Conservation (phyloP, 1,284 basidiomycete genomes). For the Phellopilus nigrolimitatus region DNA sequence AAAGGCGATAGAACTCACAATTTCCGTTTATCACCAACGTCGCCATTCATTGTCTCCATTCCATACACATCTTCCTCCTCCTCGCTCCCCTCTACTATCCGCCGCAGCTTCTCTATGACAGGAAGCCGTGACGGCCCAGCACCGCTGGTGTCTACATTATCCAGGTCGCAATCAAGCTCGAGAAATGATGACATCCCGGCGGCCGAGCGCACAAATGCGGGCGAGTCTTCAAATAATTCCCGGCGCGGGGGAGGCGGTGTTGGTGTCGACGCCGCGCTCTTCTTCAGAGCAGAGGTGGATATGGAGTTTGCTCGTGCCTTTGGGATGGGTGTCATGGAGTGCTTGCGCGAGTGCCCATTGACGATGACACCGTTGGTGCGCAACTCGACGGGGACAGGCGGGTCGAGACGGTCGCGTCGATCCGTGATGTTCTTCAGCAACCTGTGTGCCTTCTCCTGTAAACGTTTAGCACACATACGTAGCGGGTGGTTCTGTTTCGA, state of each 20-base stretch:
- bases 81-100: conserved; percentile 40
- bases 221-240: conserved; percentile 57
- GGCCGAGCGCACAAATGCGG: conserved; percentile 74
- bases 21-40: conserved; percentile 59
- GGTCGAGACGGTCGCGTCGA: conserved; percentile 72
- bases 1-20: conserved; percentile 36
- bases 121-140: conserved; percentile 18
- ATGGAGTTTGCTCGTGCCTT: conserved; percentile 20
- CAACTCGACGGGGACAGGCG: conserved; percentile 49
- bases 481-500: conserved; percentile 75
- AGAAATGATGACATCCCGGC: conserved; percentile 67
- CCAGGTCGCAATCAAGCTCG: conserved; percentile 47
- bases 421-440: conserved; percentile 88
- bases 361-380: conserved; percentile 24
- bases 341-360: conserved; percentile 28
- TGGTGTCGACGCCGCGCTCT: conserved; percentile 7
- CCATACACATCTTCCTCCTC: conserved; percentile 32
- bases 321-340: conserved; percentile 23
- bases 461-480: conserved; percentile 69
- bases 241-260: conserved; percentile 14
- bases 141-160: conserved; percentile 11
- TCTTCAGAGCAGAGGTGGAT: not conserved
- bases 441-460: conserved; percentile 76
- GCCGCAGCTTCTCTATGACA: conserved; percentile 35
- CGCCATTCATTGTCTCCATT: conserved; percentile 31